phyloP scores from a whole-genome alignment of 1,284 basidiomycete genomes.

The Ganoderma lingzhi region DNA sequence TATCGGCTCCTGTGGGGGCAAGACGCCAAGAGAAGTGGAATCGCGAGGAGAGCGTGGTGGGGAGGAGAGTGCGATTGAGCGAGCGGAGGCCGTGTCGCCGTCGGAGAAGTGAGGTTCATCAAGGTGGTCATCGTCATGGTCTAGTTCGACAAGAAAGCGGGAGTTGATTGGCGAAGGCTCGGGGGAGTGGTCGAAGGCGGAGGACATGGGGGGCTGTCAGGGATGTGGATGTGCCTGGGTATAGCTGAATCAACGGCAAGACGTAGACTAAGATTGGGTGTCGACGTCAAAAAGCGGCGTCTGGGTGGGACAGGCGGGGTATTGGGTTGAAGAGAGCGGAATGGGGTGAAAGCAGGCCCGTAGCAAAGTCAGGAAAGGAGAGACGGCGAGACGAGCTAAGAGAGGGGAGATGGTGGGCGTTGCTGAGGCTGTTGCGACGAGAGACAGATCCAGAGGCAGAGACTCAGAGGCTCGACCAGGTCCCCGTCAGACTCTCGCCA shows the following conservation, averaged over 20 bases:
- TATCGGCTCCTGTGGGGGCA: conserved; percentile 29
- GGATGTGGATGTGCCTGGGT: background rate
- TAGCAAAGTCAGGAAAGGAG: background rate
- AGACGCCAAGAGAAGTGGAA: conserved; percentile 49
- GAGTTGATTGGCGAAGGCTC: conserved; percentile 36
- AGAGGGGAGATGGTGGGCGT: conserved; percentile 3
- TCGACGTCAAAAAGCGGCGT: background rate
- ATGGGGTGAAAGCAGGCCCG: background rate
- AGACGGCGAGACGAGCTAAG: background rate
- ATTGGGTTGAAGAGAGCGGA: conserved; percentile 4
- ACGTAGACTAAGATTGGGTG: background rate
- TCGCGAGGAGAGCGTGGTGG: conserved; percentile 45
- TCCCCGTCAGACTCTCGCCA: background rate
- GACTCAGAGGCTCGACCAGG: background rate
- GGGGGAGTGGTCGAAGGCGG: conserved; percentile 25
- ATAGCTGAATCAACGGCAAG: conserved; percentile 1
- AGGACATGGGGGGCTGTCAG: conserved; percentile 25
- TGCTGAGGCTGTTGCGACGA: conserved; percentile 2
- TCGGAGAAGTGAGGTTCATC: conserved; percentile 50
- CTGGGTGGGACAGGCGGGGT: background rate
- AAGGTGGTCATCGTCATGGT: conserved; percentile 34
- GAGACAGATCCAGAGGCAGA: background rate
- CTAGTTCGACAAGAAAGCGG: conserved; percentile 38
- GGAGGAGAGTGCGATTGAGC: conserved; percentile 78
- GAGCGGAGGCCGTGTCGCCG: conserved; percentile 82